Evolutionary conservation across 2,329 filamentous ascomycete species (phyloP).

Genomic region (Dactylonectria estremocensis): DNA sequence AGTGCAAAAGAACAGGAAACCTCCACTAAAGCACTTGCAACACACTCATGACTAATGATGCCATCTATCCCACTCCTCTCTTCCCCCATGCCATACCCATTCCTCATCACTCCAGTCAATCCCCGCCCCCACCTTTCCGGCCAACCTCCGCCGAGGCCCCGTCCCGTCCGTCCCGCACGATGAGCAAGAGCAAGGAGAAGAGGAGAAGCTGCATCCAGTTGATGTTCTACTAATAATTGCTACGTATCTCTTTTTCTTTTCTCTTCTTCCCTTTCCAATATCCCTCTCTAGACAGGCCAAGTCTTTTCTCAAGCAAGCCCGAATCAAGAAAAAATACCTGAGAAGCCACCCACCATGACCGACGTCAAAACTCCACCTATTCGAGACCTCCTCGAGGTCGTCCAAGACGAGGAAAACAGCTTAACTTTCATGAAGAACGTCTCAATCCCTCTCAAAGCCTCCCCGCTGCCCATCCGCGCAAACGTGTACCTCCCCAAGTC

Average conservation of each 20-base stretch:
- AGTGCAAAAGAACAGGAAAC: background rate
- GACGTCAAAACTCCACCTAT: constrained; percentile 26
- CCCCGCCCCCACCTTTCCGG: constrained; percentile 32
- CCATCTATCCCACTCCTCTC: background rate
- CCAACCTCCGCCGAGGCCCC: constrained; percentile 21
- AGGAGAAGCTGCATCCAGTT: constrained; percentile 1
- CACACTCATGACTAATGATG: constrained; percentile 6
- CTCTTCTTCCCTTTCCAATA: background rate
- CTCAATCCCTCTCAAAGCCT: constrained; percentile 29
- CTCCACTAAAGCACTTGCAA: constrained; percentile 5
- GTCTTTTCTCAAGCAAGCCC: background rate
- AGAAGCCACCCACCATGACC: constrained; percentile 19
- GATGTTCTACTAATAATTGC: background rate
- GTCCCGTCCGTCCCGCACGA: constrained; percentile 12
- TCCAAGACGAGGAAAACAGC: constrained; percentile 26
- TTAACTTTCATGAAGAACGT: constrained; percentile 30
- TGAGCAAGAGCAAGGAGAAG: background rate
- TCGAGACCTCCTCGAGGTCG: constrained; percentile 23
- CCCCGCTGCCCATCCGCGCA: constrained; percentile 14
- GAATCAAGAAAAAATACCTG: background rate
- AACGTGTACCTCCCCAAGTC: constrained; percentile 54
- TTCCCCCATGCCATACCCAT: background rate
- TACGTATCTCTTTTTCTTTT: background rate
- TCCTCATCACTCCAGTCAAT: background rate
- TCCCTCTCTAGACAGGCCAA: constrained; percentile 8